Conservation (phyloP, 2,329 filamentous ascomycete genomes). For the Epichloe baconii region DNA sequence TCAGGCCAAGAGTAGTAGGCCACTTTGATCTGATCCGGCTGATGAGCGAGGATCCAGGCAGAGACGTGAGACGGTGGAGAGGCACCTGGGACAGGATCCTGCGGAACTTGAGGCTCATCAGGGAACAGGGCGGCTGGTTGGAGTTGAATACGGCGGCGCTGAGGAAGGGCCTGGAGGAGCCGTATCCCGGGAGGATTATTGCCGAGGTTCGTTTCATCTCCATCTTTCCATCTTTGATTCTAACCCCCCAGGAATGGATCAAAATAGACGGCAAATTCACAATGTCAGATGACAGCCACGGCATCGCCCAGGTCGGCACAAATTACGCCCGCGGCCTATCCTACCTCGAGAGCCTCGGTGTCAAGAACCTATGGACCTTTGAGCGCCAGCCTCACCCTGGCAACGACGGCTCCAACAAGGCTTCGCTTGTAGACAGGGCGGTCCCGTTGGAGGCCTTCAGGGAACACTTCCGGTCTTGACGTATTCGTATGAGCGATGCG, state of each 20-base stretch:
- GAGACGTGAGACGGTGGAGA: slow-evolving; percentile 43
- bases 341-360: slow-evolving; percentile 55
- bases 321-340: slow-evolving; percentile 62
- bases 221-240: neutral
- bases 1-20: slow-evolving; percentile 69
- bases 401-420: slow-evolving; percentile 17
- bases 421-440: slow-evolving; percentile 27
- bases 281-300: slow-evolving; percentile 90
- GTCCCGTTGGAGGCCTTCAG: slow-evolving; percentile 30
- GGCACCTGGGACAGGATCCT: slow-evolving; percentile 61
- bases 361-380: slow-evolving; percentile 48
- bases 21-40: slow-evolving; percentile 90
- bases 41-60: slow-evolving; percentile 55
- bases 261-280: slow-evolving; percentile 68
- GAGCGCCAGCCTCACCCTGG: slow-evolving; percentile 23
- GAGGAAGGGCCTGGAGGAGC: slow-evolving; percentile 80
- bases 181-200: slow-evolving; percentile 72
- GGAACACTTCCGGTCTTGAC: slow-evolving; percentile 13
- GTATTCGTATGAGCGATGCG: neutral
- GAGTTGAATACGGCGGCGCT: slow-evolving; percentile 83
- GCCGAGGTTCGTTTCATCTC: slow-evolving; percentile 43
- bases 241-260: slow-evolving; percentile 49
- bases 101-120: slow-evolving; percentile 61
- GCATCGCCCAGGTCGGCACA: slow-evolving; percentile 71
- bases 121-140: slow-evolving; percentile 64